Evolutionary conservation across 805 yeast species (phyloP).

Genomic region (Candida parachauliodes): DNA sequence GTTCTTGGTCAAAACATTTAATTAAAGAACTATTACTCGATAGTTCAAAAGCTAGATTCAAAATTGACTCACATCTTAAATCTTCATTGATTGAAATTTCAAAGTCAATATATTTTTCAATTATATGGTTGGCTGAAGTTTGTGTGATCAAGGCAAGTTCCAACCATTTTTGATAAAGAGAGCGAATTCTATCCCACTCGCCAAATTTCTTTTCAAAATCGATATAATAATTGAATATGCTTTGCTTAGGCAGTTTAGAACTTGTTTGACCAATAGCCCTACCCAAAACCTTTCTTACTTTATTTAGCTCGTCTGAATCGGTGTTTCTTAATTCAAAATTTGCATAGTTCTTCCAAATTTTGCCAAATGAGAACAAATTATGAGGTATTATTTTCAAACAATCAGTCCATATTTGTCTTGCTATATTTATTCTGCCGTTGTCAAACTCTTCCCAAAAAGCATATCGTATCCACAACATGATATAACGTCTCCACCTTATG

Average conservation of each 20-base stretch:
- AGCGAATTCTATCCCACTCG: constrained; percentile 79
- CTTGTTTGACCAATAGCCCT: constrained; percentile 56
- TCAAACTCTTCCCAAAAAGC: constrained; percentile 59
- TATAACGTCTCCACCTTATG: constrained; percentile 62
- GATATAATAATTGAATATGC: constrained; percentile 63
- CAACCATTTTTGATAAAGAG: constrained; percentile 64
- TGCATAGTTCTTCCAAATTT: constrained; percentile 68
- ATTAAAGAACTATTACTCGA: constrained; percentile 24
- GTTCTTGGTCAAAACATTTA: constrained; percentile 22
- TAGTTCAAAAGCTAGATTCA: constrained; percentile 45
- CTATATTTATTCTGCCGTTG: constrained; percentile 36
- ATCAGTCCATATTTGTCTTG: constrained; percentile 50
- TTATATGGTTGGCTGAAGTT: constrained; percentile 25
- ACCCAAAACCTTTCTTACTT: constrained; percentile 70
- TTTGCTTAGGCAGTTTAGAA: constrained; percentile 47
- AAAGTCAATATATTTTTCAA: constrained; percentile 66
- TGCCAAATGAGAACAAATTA: constrained; percentile 58
- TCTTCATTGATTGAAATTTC: constrained; percentile 67
- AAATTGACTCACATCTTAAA: constrained; percentile 64
- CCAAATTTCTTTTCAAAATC: constrained; percentile 61
- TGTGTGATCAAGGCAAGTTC: constrained; percentile 26
- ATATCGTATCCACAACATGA: constrained; percentile 67
- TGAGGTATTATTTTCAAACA: constrained; percentile 55
- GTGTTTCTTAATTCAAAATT: constrained; percentile 70
- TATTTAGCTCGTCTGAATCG: constrained; percentile 22